These are phyloP conservation scores for Pulicaria dysenterica DNA, from an alignment of 129 eudicot species.

Conservation along the genomic window DNA sequence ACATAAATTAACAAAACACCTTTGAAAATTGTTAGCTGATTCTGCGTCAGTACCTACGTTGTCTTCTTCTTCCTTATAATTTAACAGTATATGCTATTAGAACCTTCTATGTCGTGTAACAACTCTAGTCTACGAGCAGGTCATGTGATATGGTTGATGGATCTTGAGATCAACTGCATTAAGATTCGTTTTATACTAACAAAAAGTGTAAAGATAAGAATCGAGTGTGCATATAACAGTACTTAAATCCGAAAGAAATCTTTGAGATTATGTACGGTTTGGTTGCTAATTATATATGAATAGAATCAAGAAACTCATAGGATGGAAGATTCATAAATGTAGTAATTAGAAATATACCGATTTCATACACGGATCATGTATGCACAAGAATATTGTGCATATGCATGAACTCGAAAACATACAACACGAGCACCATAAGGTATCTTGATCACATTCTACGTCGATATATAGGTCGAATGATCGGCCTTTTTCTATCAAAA, in stretches of 20 bases:
- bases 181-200: too few species aligned
- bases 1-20: slow-evolving; percentile 18
- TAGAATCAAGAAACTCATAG: background rate
- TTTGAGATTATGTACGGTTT: too few species aligned
- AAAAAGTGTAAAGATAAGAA: too few species aligned
- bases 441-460: background rate
- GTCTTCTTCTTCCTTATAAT: slow-evolving; percentile 25
- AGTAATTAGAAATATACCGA: background rate
- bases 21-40: slow-evolving; percentile 23
- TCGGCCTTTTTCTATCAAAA: slow-evolving; percentile 10
- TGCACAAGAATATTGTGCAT: slow-evolving; percentile 12
- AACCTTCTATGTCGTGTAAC: too few species aligned
- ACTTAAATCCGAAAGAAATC: too few species aligned
- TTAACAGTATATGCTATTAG: too few species aligned
- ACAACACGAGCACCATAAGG: background rate
- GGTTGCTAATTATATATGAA: too few species aligned
- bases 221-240: too few species aligned
- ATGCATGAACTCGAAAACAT: background rate
- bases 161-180: background rate
- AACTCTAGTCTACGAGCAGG: too few species aligned
- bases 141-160: background rate
- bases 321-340: background rate
- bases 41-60: slow-evolving; percentile 23
- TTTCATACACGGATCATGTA: slow-evolving; percentile 6
- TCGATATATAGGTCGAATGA: slow-evolving; percentile 18